These are phyloP conservation scores for Kurtzmaniella quercitrusa DNA, from an alignment of 1,139 yeast genomes.

Conservation along the genomic window DNA sequence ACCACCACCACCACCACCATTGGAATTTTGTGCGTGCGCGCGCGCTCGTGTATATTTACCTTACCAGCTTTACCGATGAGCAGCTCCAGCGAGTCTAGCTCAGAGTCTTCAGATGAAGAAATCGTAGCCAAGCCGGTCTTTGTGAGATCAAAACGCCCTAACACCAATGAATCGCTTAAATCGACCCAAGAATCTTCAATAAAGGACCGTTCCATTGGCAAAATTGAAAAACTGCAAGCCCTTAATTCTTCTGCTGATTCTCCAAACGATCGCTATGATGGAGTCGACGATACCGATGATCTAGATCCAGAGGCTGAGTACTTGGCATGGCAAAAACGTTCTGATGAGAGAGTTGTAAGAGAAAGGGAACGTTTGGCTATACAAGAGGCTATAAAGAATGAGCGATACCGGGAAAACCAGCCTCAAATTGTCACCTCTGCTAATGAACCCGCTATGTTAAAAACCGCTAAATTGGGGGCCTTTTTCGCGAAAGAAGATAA, in stretches of 20 bases:
- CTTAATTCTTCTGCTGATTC: slow-evolving; percentile 5
- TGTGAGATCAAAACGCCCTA: slow-evolving; percentile 2
- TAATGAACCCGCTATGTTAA: neutral
- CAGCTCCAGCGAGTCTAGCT: neutral
- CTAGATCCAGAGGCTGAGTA: slow-evolving; percentile 36
- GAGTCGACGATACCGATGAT: slow-evolving; percentile 40
- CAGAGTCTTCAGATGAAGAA: slow-evolving; percentile 8
- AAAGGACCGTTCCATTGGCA: slow-evolving; percentile 1
- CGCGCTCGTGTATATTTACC: no score
- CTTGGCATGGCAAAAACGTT: slow-evolving; percentile 34
- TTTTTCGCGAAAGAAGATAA: slow-evolving; percentile 6
- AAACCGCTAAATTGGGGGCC: slow-evolving; percentile 5
- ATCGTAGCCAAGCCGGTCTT: slow-evolving; percentile 15
- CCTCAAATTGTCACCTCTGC: neutral
- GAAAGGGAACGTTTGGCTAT: slow-evolving; percentile 22
- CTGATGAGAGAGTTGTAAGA: slow-evolving; percentile 23
- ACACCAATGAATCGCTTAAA: neutral
- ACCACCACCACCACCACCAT: no score
- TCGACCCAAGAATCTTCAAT: slow-evolving; percentile 6
- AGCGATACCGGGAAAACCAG: slow-evolving; percentile 11
- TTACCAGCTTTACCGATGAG: neutral
- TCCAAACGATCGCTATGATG: slow-evolving; percentile 15
- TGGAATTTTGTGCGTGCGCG: no score
- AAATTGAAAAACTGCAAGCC: slow-evolving; percentile 3
- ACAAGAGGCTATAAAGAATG: slow-evolving; percentile 23